A percentile compares a stretch with the other conserved stretches of the same genome.
Conservation (phyloP, 2,329 filamentous ascomycete species). For the Botrytis byssoidea region DNA sequence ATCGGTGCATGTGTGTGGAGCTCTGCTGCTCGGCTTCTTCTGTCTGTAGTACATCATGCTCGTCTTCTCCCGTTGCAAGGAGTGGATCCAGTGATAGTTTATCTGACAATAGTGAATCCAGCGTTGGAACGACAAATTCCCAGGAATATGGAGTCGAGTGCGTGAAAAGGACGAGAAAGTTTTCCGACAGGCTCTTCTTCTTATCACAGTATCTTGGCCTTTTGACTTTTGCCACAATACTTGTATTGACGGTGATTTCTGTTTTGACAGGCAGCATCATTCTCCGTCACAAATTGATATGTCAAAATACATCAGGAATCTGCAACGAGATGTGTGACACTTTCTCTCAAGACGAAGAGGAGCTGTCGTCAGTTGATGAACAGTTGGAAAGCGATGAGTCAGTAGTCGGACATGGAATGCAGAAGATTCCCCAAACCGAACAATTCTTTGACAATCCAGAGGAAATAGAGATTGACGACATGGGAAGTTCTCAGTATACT, state of each 20-base stretch:
- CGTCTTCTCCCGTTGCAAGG: neutral
- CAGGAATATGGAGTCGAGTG: neutral
- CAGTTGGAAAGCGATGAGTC: neutral
- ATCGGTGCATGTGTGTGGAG: neutral
- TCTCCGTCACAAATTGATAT: neutral
- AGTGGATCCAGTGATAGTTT: neutral
- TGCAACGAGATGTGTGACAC: neutral
- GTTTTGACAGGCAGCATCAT: neutral
- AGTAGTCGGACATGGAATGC: neutral
- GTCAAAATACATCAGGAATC: neutral
- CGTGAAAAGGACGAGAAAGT: neutral
- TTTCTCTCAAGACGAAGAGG: neutral
- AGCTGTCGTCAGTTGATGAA: neutral
- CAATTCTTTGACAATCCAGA: neutral
- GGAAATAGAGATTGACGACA: neutral
- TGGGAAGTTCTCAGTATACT: neutral
- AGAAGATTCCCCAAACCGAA: neutral
- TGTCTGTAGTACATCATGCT: neutral
- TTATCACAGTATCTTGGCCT: neutral
- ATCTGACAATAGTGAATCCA: neutral
- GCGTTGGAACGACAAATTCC: neutral
- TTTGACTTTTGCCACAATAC: neutral
- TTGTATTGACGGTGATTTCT: neutral
- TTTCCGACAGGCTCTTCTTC: neutral
- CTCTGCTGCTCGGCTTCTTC: neutral